phyloP scores from a whole-genome alignment of 176 grass and related monocot species.

The sorghum (Sorghum bicolor) region Sorghum_bicolor_NCBIv3 NC_012870.2:67087501-67088000 shows the following conservation, averaged over 20 bases:
- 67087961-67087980: neutral
- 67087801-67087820: neutral
- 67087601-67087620: neutral
- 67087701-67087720: constrained; percentile 99
- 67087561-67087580: neutral
- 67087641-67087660: neutral
- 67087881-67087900: neutral
- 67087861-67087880: neutral
- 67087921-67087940: neutral
- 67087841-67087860: neutral
- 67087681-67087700: constrained; percentile 51
- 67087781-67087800: neutral
- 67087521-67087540: neutral
- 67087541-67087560: neutral
- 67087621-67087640: neutral
- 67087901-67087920: neutral
- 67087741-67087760: constrained; percentile 46
- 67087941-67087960: neutral
- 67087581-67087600: neutral
- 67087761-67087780: neutral
- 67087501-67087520: neutral
- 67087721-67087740: constrained; percentile 94
- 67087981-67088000: neutral
- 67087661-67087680: constrained; percentile 1
- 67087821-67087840: neutral